Evolutionary conservation across 2,329 filamentous ascomycete species (phyloP), one percentile per base, ranked within the genome.

Genomic region (Pseudogymnoascus verrucosus): DNA sequence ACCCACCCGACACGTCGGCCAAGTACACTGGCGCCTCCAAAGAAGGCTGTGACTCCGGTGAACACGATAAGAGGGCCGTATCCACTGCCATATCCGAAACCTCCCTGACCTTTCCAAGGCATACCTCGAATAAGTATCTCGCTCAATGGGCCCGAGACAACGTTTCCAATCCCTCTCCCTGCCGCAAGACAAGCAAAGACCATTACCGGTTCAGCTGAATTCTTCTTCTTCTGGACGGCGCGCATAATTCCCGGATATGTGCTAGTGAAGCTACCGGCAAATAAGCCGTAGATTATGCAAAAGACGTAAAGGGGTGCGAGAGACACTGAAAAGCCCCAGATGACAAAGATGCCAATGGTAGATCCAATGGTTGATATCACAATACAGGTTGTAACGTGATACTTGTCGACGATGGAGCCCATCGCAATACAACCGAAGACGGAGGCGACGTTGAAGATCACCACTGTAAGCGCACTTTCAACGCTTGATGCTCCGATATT

Each of bases 201-300:
- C 39, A 70, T 34, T 1, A 77, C 78, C 5, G 66, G 64, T 63
- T 70, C 70, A 37, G 68, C 63, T 36, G 51, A 54, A n/a, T 65
- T 65, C 64, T 71, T 65, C 19, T 61, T 44, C n/a, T 26, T 64
- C 47, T 64, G 63, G 26, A 71, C 44, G 31, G 67, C 67, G 14
- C 66, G 62, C 59, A 67, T 28, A 66, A 74, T 72, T 3, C 75
- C 76, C 2, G 72, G 70, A 77, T 79, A 83, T 0, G 79, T 82
- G 4, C 77, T 76, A 40, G 76, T 79, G 65, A 80, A 83, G 0
- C 79, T 79, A 16, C 80, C 78, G 0, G 80, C 79, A 63, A 83
- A 83, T 71, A 82, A 81, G 1, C 80, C 81, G 67, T 78, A 83
- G 0, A 74, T 73, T 4, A 80, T 70, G 1, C 78, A 75, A 69